A percentile compares a stretch with the other conserved stretches of the same genome.
Conservation (phyloP, 163 green algal species). For the Chlamydomonas reinhardtii region DNA sequence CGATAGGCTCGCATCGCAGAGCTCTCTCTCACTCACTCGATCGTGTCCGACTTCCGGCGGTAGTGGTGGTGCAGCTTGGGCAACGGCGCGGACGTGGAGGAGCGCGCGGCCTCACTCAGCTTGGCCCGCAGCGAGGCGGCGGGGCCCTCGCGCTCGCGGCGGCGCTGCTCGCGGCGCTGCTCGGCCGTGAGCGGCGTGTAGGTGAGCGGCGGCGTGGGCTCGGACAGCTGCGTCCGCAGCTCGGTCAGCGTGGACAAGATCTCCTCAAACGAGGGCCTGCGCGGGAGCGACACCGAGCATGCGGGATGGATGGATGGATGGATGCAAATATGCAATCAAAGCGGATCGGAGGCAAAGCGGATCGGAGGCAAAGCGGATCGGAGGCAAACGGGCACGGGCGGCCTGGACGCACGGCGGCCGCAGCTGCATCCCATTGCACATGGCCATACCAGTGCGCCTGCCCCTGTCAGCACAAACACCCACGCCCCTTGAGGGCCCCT, state of each 20-base stretch:
- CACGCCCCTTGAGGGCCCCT: too few relatives aligned
- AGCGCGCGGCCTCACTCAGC: neutral
- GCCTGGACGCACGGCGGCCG: too few relatives aligned
- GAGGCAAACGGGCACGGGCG: too few relatives aligned
- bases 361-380: too few relatives aligned
- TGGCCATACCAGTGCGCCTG: too few relatives aligned
- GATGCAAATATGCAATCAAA: too few relatives aligned
- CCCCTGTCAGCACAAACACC: too few relatives aligned
- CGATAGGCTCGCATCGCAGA: too few relatives aligned
- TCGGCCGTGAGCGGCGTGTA: slow-evolving; percentile 20
- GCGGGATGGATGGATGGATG: too few relatives aligned
- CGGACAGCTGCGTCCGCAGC: neutral
- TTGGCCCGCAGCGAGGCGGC: slow-evolving; percentile 1
- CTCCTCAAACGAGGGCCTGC: slow-evolving; percentile 44
- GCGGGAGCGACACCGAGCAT: neutral
- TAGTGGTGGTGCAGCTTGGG: slow-evolving; percentile 3
- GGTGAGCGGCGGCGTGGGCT: slow-evolving; percentile 2
- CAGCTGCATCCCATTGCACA: too few relatives aligned
- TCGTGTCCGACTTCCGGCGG: neutral
- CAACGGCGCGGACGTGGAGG: slow-evolving; percentile 13
- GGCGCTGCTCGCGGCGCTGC: neutral
- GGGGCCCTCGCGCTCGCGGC: neutral
- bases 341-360: too few relatives aligned
- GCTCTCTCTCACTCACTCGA: neutral
- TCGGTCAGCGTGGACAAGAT: slow-evolving; percentile 36